A percentile compares a stretch with the other conserved stretches of the same genome.
Conservation (phyloP, 169 alveolate species). For the Cardiosporidium cionae region DNA sequence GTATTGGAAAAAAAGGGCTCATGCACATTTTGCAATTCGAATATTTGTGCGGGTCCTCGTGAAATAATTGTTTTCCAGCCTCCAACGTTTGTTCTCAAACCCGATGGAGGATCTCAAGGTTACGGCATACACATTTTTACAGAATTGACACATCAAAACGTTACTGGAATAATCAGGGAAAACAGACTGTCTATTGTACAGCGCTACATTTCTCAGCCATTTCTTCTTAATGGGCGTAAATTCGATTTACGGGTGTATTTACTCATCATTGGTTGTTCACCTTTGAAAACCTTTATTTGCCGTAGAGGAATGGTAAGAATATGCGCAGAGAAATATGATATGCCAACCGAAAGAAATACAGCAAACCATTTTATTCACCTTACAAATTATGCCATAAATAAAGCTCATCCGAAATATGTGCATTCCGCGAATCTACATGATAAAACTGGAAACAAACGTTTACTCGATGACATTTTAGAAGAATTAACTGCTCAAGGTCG, state of each 20-base stretch:
- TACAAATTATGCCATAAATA: slow-evolving; percentile 79
- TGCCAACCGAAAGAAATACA: slow-evolving; percentile 53
- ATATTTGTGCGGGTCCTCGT: not conserved
- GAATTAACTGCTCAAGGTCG: slow-evolving; percentile 4
- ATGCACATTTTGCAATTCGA: not conserved
- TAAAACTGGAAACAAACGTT: slow-evolving; percentile 62
- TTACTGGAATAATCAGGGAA: not conserved
- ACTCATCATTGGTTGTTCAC: slow-evolving; percentile 77
- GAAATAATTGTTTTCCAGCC: no score
- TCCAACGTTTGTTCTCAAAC: not conserved
- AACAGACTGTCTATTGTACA: slow-evolving; percentile 51
- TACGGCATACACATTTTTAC: not conserved
- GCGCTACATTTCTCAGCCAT: slow-evolving; percentile 79
- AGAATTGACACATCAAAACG: not conserved
- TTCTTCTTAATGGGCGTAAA: slow-evolving; percentile 84
- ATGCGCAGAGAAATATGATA: slow-evolving; percentile 65
- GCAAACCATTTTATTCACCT: slow-evolving; percentile 64
- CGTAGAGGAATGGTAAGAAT: slow-evolving; percentile 78
- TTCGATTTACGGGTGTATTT: slow-evolving; percentile 85
- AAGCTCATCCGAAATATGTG: slow-evolving; percentile 51
- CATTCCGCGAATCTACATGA: slow-evolving; percentile 52
- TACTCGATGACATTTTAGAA: slow-evolving; percentile 47
- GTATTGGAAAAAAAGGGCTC: not conserved
- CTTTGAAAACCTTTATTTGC: slow-evolving; percentile 61
- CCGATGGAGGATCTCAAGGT: not conserved